Evolutionary conservation across 2,329 filamentous ascomycete species (phyloP).

Genomic region (Aspergillus japonicus): DNA sequence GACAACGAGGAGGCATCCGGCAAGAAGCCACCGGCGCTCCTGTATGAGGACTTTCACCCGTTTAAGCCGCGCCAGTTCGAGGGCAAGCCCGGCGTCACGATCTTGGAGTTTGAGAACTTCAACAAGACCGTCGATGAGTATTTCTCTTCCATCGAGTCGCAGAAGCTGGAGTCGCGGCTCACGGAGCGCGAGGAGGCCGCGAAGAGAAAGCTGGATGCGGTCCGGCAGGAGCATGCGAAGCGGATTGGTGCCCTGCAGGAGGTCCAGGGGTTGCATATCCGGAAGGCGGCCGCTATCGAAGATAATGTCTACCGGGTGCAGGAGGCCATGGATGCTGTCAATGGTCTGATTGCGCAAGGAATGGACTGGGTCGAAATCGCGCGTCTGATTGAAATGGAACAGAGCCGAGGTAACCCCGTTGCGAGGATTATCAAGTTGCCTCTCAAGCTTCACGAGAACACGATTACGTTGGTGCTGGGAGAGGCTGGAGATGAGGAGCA

Average conservation of each 20-base stretch:
- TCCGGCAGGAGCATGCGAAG: constrained; percentile 77
- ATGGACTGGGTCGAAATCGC: constrained; percentile 98
- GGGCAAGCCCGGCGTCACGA: constrained; percentile 61
- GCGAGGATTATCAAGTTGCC: constrained; percentile 84
- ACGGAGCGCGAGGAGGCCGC: constrained; percentile 79
- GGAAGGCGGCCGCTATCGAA: constrained; percentile 86
- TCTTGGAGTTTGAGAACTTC: constrained; percentile 79
- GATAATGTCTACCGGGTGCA: constrained; percentile 88
- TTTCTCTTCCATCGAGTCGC: constrained; percentile 93
- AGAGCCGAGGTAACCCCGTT: constrained; percentile 76
- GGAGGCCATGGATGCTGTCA: constrained; percentile 89
- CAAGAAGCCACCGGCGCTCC: constrained; percentile 45
- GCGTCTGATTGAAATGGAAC: constrained; percentile 82
- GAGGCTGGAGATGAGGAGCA: constrained; percentile 67
- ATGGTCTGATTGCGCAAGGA: constrained; percentile 83
- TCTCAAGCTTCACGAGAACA: constrained; percentile 86
- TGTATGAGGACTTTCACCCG: constrained; percentile 95
- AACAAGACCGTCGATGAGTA: constrained; percentile 95
- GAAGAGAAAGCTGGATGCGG: constrained; percentile 80
- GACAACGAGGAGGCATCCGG: constrained; percentile 36
- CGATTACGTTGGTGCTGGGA: constrained; percentile 73
- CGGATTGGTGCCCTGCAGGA: constrained; percentile 80
- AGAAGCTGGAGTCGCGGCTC: constrained; percentile 81
- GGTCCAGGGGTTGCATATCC: constrained; percentile 76
- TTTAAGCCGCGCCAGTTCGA: constrained; percentile 81